Evolutionary conservation across 306 rosid genomes (phyloP), one percentile per base, ranked within the genome.

Genomic region (Dryas octopetala): DNA sequence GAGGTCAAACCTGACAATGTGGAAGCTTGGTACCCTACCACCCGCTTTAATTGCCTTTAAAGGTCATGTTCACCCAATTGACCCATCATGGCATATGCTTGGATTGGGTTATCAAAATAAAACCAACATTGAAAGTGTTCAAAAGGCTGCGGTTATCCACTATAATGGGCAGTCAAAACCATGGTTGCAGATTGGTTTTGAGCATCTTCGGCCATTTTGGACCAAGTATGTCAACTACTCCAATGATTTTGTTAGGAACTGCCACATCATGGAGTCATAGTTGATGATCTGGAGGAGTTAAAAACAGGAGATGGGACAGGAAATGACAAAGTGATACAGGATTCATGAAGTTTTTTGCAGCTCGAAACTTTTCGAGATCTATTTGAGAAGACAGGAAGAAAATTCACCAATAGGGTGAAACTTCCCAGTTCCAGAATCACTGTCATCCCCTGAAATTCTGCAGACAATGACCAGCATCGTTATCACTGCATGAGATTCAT

Each of bases 151-250:
- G 46, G 99, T 96, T 60, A 96, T 96, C 79, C 99, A 96, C 86
- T 96, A 86, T 83, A 96, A 96, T 78, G 99, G 99, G 75, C 99
- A 96, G 81, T 91, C 96, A 49, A 96, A 96, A 84, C 99, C 99
- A 3, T 96, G 99, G 99, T 78, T 96, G 85, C 83, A 89, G 77
- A 96, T 96, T 47, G 99, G 99, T 62, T 96, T 96, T 48, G 99
- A 96, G 82, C 96, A 96, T 86, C 98, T 96, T 58, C 87, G 92
- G 76, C 98, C 99, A 16, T 96, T 92, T 86, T 96, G 99, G 99
- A 86, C 83, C 78, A 96, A 90, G 81, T 85, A 89, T 73, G 89
- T 96, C 88, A 86, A 96, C 78, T 89, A 96, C 88, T 83, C 98
- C 73, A 96, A 89, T 83, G 97, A 90, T 83, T 96, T 96, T 88